Evolutionary conservation across 2,329 filamentous ascomycete genomes (phyloP).

Genomic region (Alternaria conjuncta): DNA sequence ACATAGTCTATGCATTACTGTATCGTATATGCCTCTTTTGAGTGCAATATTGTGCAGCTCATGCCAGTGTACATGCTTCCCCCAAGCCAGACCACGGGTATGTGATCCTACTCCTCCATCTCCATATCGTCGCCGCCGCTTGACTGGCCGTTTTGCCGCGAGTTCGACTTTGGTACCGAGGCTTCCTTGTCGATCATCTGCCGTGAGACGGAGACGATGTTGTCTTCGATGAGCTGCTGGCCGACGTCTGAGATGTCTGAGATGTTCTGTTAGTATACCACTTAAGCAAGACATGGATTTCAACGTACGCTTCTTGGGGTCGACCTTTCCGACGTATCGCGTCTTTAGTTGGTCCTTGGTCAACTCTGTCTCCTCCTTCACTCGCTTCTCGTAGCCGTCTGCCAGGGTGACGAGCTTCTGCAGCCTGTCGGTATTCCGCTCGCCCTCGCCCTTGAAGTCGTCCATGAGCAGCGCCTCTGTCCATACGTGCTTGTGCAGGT

Average conservation of each 20-base stretch:
- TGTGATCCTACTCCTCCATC: slow-evolving; percentile 11
- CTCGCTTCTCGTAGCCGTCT: slow-evolving; percentile 97
- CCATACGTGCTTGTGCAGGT: slow-evolving; percentile 99
- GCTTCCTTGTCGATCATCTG: slow-evolving; percentile 99
- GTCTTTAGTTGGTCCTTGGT: slow-evolving; percentile 98
- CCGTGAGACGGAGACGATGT: slow-evolving; percentile 96
- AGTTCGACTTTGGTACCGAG: slow-evolving; percentile 70
- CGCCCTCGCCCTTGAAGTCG: slow-evolving; percentile 85
- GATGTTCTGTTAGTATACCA: too few species aligned
- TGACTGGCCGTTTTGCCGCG: slow-evolving; percentile 35
- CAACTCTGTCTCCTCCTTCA: slow-evolving; percentile 97
- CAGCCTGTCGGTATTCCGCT: slow-evolving; percentile 85
- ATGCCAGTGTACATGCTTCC: neutral
- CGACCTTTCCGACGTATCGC: slow-evolving; percentile 96
- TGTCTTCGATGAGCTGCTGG: slow-evolving; percentile 97
- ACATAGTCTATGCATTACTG: slow-evolving; percentile 21
- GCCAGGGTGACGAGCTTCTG: slow-evolving; percentile 85
- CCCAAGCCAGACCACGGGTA: neutral
- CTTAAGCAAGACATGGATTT: too few species aligned
- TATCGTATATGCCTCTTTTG: slow-evolving; percentile 10
- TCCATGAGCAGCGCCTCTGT: slow-evolving; percentile 97
- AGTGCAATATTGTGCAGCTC: neutral
- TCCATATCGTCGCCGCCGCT: slow-evolving; percentile 42
- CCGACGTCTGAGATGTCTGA: slow-evolving; percentile 90
- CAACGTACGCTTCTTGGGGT: slow-evolving; percentile 84